Conservation (phyloP, 2,329 filamentous ascomycete species). For the Calonectria hawksworthii region DNA sequence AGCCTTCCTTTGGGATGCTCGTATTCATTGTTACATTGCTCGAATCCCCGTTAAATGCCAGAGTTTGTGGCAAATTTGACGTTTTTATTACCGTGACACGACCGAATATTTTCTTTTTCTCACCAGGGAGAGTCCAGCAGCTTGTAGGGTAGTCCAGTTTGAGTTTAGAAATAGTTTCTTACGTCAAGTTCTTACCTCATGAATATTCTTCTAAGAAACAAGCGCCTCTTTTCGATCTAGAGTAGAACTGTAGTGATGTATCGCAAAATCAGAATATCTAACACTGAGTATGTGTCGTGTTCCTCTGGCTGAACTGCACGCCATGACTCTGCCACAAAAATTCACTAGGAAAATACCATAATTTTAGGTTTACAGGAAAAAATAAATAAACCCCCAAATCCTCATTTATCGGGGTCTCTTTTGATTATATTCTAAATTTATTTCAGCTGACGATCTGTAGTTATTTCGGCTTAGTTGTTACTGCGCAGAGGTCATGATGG, state of each 20-base stretch:
- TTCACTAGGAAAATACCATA: neutral
- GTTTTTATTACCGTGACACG: neutral
- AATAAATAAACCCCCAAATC: neutral
- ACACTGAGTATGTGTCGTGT: no score
- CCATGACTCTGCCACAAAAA: neutral
- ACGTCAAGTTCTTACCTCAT: neutral
- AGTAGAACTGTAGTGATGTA: neutral
- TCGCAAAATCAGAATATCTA: neutral
- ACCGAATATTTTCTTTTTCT: neutral
- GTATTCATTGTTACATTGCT: neutral
- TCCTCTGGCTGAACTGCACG: no score
- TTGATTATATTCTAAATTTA: neutral
- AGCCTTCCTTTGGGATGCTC: neutral
- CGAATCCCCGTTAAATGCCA: slow-evolving; percentile 5
- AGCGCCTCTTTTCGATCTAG: no score
- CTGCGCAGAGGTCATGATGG: neutral
- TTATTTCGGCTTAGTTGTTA: neutral
- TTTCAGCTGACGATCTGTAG: neutral
- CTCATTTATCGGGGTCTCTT: no score
- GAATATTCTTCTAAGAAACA: neutral
- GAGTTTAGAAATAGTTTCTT: neutral
- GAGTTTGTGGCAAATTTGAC: neutral
- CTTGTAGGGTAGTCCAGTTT: neutral
- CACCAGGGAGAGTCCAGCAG: neutral
- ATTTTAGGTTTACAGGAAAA: no score